These are phyloP conservation scores for Tylopilus felleus DNA, from an alignment of 768 basidiomycete species.

Conservation along the genomic window DNA sequence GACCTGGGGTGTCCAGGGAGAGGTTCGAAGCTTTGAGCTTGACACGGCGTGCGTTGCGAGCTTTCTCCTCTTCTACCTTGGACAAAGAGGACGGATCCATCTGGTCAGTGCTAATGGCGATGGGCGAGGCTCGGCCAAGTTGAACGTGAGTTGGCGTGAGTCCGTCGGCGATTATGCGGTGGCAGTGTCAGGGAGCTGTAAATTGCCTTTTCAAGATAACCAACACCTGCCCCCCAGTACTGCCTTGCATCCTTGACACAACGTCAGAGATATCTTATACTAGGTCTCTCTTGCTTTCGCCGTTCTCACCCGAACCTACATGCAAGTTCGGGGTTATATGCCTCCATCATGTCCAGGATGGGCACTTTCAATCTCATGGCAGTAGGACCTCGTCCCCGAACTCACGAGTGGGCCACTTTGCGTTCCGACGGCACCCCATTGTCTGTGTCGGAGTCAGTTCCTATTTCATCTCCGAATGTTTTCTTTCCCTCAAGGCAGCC, in stretches of 20 bases:
- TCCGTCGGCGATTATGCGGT: conserved; percentile 11
- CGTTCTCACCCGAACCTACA: background rate
- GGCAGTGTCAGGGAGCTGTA: conserved; percentile 3
- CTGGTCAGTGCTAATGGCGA: background rate
- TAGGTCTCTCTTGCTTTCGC: background rate
- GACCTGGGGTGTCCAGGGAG: conserved; percentile 48
- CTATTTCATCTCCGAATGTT: conserved; percentile 28
- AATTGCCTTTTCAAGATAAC: conserved; percentile 15
- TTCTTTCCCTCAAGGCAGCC: conserved; percentile 1
- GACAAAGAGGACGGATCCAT: conserved; percentile 25
- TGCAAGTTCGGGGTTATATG: background rate
- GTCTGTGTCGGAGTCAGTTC: conserved; percentile 22
- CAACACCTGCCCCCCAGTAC: background rate
- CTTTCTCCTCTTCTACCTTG: conserved; percentile 49
- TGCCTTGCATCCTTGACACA: background rate
- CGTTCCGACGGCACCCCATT: background rate
- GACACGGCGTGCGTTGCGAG: conserved; percentile 53
- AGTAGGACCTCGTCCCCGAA: background rate
- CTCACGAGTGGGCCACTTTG: background rate
- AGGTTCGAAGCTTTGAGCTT: conserved; percentile 58
- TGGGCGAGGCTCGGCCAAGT: background rate
- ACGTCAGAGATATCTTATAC: background rate
- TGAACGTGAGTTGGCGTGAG: background rate
- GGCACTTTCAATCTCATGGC: background rate
- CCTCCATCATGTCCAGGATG: background rate